Evolutionary conservation across 768 basidiomycete species (phyloP).

Genomic region (Suillus variegatus): DNA sequence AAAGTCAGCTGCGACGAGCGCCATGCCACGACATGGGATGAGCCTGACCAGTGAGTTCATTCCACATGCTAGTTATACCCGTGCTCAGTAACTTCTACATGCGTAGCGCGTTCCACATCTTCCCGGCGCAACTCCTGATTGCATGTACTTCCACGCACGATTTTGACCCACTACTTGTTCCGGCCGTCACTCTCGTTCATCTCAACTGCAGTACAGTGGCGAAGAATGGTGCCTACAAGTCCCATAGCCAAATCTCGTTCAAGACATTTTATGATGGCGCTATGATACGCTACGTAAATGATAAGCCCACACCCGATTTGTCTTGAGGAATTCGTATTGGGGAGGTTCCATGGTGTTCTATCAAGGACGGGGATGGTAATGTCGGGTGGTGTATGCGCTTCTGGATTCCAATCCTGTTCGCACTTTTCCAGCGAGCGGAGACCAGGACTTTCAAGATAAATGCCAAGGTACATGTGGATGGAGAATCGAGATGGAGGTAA

Average conservation of each 20-base stretch:
- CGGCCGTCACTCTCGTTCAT: constrained; percentile 18
- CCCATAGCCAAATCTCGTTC: background rate
- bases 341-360: constrained; percentile 11
- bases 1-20: constrained; percentile 13
- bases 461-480: constrained; percentile 39
- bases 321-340: constrained; percentile 22
- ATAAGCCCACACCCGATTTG: background rate
- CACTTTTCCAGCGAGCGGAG: constrained; percentile 47
- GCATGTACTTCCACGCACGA: constrained; percentile 16
- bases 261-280: background rate
- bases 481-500: constrained; percentile 3
- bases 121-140: constrained; percentile 26
- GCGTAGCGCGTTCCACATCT: constrained; percentile 14
- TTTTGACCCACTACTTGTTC: constrained; percentile 13
- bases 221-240: constrained; percentile 3
- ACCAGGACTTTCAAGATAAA: constrained; percentile 43
- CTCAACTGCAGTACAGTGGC: constrained; percentile 16
- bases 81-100: background rate
- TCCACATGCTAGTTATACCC: background rate
- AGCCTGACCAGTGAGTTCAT: constrained; percentile 18
- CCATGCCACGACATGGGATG: constrained; percentile 30
- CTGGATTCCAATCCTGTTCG: constrained; percentile 45
- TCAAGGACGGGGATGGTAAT: background rate
- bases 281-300: constrained; percentile 8
- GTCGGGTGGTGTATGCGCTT: constrained; percentile 29